Percentiles rank a stretch among this genome's conserved stretches.
Conservation (phyloP, 106 monocot genomes). For the Cymbidium sinense region DNA sequence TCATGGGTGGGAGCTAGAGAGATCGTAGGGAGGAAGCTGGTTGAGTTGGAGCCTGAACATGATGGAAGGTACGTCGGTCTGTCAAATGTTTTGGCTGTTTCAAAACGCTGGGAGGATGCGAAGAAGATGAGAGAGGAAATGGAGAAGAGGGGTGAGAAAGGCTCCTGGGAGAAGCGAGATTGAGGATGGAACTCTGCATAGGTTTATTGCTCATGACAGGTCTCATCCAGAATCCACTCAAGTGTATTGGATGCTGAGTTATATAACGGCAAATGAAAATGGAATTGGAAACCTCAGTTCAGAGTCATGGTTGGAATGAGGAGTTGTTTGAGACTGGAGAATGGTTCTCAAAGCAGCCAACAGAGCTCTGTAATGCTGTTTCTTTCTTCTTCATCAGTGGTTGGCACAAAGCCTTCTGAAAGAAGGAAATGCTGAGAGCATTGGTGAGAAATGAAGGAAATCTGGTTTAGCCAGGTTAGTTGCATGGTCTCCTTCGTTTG, state of each 20-base stretch:
- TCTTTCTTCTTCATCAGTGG: no score
- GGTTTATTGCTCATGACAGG: constrained; percentile 60
- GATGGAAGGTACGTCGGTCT: constrained; percentile 59
- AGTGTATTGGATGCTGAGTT: constrained; percentile 31
- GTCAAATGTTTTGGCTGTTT: constrained; percentile 43
- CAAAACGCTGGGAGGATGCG: constrained; percentile 38
- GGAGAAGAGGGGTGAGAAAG: constrained; percentile 66
- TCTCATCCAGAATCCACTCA: constrained; percentile 31
- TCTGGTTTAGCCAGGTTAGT: no score
- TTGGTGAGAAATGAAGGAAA: no score
- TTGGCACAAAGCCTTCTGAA: no score
- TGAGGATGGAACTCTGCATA: constrained; percentile 29
- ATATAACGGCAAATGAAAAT: constrained; percentile 36
- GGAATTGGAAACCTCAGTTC: constrained; percentile 13
- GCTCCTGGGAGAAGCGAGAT: constrained; percentile 52
- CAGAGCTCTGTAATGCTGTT: no score
- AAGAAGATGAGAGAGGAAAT: constrained; percentile 45
- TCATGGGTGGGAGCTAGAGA: constrained; percentile 43
- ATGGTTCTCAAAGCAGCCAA: not conserved
- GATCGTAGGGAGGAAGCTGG: constrained; percentile 38
- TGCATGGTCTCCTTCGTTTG: no score
- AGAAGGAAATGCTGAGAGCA: no score
- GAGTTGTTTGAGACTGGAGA: not conserved
- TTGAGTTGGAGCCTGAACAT: constrained; percentile 49
- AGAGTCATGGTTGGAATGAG: not conserved